These are phyloP conservation scores for Ogataea pilisensis DNA, from an alignment of 805 yeast species.

Conservation along the genomic window DNA sequence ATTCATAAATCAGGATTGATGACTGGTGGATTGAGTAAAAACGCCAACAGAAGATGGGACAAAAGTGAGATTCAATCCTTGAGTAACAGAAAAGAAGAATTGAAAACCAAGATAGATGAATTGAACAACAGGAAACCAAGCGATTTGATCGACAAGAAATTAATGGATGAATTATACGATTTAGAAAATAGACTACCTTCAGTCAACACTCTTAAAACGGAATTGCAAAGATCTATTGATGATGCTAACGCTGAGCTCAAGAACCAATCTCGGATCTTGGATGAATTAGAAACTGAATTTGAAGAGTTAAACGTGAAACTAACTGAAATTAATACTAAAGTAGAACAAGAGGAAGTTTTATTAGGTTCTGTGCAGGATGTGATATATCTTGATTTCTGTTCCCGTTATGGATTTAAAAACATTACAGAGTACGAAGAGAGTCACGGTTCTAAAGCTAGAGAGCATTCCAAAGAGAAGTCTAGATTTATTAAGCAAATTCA, in stretches of 20 bases:
- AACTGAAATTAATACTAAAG: constrained; percentile 23
- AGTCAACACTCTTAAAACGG: constrained; percentile 25
- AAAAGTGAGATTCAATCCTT: constrained; percentile 60
- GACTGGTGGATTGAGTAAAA: constrained; percentile 81
- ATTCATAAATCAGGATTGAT: constrained; percentile 83
- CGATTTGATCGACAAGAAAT: constrained; percentile 50
- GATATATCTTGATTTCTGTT: constrained; percentile 53
- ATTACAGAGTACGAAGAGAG: constrained; percentile 68
- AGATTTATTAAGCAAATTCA: constrained; percentile 59
- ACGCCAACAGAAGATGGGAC: constrained; percentile 61
- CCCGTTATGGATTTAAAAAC: constrained; percentile 44
- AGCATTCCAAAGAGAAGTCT: constrained; percentile 56
- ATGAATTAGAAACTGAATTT: constrained; percentile 22
- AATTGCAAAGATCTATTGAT: constrained; percentile 25
- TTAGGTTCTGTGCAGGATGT: constrained; percentile 35
- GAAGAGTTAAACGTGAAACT: constrained; percentile 24
- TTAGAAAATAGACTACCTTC: constrained; percentile 34
- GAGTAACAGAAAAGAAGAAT: constrained; percentile 44
- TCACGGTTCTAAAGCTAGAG: constrained; percentile 56
- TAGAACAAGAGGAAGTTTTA: constrained; percentile 20
- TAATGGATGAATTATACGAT: constrained; percentile 51
- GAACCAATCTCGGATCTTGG: constrained; percentile 35
- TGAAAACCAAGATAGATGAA: constrained; percentile 43
- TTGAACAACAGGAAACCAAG: constrained; percentile 44
- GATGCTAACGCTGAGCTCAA: constrained; percentile 44